Base-by-base conservation (phyloP, 345 rosid species). In the Citrus sinensis region DNA sequence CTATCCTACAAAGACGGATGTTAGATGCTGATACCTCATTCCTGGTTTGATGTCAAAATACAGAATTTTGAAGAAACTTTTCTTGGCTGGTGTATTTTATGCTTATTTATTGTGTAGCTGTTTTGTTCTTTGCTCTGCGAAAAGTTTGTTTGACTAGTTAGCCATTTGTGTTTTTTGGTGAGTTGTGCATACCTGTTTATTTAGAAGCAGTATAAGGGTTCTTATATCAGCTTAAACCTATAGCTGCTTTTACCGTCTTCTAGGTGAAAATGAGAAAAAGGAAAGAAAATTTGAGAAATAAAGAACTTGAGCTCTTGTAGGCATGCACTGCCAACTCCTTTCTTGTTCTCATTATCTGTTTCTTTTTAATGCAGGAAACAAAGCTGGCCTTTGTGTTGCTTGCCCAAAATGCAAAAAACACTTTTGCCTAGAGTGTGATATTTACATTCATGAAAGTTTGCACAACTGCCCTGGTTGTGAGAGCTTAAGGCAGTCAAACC, bases 391-490 rank as follows among this genome's bases (percentile, higher is more conserved):
- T 32, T 82, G 82, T 19, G 97, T 92, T 74, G 66, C 82, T 46
- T 95, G 99, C 67, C 87, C 89, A 9, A 95, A 87, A 67, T 95
- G 98, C 88, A 87, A 90, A 67, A 86, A 87, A 20, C 80, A 80
- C 82, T 95, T 95, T 85, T 95, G 98, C 84, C 87, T 94, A 64
- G 98, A 95, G 65, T 95, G 99, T 66, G 99, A 94, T 81, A 95
- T 95, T 72, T 93, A 95, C 71, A 88, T 94, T 56, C 99, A 93
- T 67, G 99, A 95, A 84, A 93, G 97, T 85, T 80, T 93, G 86
- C 97, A 95, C 83, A 93, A 93, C 75, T 95, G 97, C 84, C 99
- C 97, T 0, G 99, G 99, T n/a, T 93, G 99, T 34, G 95, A 93
- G 81, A 93, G 98, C 84, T 76, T 80, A 55, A 83, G 86, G 78